phyloP scores from a whole-genome alignment of 2,329 filamentous ascomycete genomes.

The Apiospora kogelbergensis region DNA sequence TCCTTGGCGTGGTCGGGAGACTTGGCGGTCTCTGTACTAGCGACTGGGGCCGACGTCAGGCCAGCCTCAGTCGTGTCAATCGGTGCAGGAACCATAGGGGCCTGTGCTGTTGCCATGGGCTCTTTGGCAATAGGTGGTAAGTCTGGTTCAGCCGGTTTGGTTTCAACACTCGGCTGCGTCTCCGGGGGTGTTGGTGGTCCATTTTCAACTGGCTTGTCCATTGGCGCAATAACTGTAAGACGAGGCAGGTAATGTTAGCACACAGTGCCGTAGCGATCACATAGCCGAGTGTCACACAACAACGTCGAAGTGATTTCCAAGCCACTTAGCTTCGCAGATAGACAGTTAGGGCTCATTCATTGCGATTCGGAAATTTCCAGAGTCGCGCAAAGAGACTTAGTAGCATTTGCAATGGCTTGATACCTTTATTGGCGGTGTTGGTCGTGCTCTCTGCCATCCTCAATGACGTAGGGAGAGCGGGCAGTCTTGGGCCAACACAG shows the following conservation, averaged over 20 bases:
- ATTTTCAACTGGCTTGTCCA: slow-evolving; percentile 12
- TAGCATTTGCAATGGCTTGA: neutral
- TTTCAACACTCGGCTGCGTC: slow-evolving; percentile 20
- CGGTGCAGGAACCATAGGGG: neutral
- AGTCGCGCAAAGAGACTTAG: neutral
- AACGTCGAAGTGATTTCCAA: neutral
- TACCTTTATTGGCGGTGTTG: slow-evolving; percentile 15
- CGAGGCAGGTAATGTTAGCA: neutral
- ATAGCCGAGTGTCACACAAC: neutral
- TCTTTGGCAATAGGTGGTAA: slow-evolving; percentile 20
- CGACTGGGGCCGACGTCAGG: neutral
- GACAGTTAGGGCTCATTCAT: neutral
- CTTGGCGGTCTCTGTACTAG: slow-evolving; percentile 5
- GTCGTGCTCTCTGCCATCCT: slow-evolving; percentile 14
- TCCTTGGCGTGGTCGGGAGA: neutral
- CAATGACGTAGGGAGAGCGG: slow-evolving; percentile 16
- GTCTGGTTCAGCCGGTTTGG: slow-evolving; percentile 20
- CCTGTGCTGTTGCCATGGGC: slow-evolving; percentile 20
- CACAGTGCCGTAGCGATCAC: neutral
- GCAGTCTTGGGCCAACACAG: neutral
- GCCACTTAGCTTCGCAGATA: neutral
- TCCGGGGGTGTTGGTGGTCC: slow-evolving; percentile 18
- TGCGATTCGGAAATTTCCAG: neutral
- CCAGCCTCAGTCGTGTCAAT: neutral
- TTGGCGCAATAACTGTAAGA: slow-evolving; percentile 12